These are phyloP conservation scores for Meyerozyma smithsonii DNA, from an alignment of 1,139 yeast species.

Conservation along the genomic window DNA sequence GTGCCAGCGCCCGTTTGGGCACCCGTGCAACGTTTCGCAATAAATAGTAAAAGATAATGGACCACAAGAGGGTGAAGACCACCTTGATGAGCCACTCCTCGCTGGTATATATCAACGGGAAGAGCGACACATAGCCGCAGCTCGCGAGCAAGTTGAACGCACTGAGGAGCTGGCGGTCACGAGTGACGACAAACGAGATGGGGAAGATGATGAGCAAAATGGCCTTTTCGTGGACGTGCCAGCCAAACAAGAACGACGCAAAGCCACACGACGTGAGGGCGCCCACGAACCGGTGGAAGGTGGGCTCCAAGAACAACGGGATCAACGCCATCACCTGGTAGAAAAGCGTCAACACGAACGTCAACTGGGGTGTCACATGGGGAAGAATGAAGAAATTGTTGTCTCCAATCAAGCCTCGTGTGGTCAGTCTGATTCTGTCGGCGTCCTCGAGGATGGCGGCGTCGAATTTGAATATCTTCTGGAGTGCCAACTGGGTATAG, in stretches of 20 bases:
- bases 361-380: conserved; percentile 67
- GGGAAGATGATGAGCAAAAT: conserved; percentile 87
- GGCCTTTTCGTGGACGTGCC: conserved; percentile 99
- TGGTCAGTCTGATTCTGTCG: conserved; percentile 39
- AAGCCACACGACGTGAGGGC: conserved; percentile 85
- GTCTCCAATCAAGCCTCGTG: conserved; percentile 91
- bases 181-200: conserved; percentile 67
- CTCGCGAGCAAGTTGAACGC: conserved; percentile 65
- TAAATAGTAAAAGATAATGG: conserved; percentile 68
- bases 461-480: conserved; percentile 30
- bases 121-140: conserved; percentile 82
- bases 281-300: conserved; percentile 74
- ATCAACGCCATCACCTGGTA: conserved; percentile 75
- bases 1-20: conserved; percentile 43
- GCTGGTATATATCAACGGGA: conserved; percentile 81
- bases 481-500: conserved; percentile 32
- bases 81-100: conserved; percentile 76
- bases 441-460: conserved; percentile 22
- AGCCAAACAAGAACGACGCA: conserved; percentile 89
- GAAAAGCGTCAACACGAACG: conserved; percentile 74
- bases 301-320: conserved; percentile 74
- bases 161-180: conserved; percentile 66
- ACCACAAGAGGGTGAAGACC: conserved; percentile 82
- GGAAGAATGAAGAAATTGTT: conserved; percentile 79
- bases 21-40: conserved; percentile 62